phyloP scores from a whole-genome alignment of 495 filamentous ascomycete species.

The Aspergillus carlsbadensis region DNA sequence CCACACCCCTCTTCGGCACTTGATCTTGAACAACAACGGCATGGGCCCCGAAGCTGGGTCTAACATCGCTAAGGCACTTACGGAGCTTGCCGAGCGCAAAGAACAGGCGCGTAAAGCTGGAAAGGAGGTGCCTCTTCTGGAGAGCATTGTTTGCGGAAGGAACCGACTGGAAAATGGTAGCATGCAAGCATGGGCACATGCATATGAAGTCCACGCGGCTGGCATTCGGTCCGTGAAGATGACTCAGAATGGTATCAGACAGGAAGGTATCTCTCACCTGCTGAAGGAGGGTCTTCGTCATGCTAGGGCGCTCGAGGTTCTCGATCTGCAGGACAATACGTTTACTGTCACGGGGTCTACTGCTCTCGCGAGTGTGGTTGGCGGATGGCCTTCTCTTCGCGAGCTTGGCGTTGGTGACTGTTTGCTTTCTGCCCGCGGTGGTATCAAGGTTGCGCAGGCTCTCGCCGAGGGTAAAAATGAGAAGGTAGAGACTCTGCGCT shows the following conservation, averaged over 20 bases:
- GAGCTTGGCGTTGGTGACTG: slow-evolving; percentile 92
- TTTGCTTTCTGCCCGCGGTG: slow-evolving; percentile 76
- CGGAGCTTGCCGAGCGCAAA: slow-evolving; percentile 77
- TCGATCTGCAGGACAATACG: slow-evolving; percentile 97
- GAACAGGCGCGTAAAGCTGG: slow-evolving; percentile 67
- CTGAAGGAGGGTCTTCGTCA: slow-evolving; percentile 73
- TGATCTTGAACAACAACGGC: slow-evolving; percentile 98
- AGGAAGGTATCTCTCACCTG: slow-evolving; percentile 81
- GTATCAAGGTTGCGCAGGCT: slow-evolving; percentile 67
- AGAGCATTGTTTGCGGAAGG: slow-evolving; percentile 93
- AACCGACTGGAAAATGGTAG: slow-evolving; percentile 94
- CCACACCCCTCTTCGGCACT: slow-evolving; percentile 83
- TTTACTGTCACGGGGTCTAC: slow-evolving; percentile 80
- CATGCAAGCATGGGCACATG: slow-evolving; percentile 91
- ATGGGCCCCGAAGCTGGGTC: slow-evolving; percentile 87
- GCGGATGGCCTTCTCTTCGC: slow-evolving; percentile 68
- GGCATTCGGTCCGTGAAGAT: slow-evolving; percentile 84
- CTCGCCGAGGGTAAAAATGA: slow-evolving; percentile 72
- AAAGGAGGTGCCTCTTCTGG: slow-evolving; percentile 72
- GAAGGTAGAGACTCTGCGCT: slow-evolving; percentile 72
- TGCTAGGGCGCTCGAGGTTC: slow-evolving; percentile 59
- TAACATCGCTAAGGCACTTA: slow-evolving; percentile 75
- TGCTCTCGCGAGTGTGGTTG: slow-evolving; percentile 72
- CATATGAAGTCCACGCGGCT: slow-evolving; percentile 74
- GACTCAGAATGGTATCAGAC: slow-evolving; percentile 97